Evolutionary conservation across 202 grass and related monocot species (phyloP).

Genomic region (Schoenoplectus triqueter): DNA sequence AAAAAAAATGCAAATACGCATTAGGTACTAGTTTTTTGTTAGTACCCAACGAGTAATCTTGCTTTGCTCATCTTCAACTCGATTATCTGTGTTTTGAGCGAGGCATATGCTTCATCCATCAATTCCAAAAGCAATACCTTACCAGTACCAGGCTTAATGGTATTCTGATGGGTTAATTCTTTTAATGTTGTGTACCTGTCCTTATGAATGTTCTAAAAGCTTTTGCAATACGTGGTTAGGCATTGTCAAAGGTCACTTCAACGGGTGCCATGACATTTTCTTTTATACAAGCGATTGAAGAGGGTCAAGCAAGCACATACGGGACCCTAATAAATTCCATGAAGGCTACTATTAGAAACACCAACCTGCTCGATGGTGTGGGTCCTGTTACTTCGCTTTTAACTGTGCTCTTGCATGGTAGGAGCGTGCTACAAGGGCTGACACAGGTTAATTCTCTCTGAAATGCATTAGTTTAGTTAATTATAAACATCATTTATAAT

Average conservation of each 20-base stretch:
- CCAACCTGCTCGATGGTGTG: conserved; percentile 16
- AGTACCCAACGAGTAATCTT: too few relatives aligned
- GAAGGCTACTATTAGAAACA: conserved; percentile 48
- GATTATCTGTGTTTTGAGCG: not conserved
- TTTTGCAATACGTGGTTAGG: conserved; percentile 34
- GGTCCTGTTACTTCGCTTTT: conserved; percentile 39
- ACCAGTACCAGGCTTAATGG: not conserved
- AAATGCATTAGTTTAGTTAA: not conserved
- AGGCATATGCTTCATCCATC: not conserved
- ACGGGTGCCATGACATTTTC: conserved; percentile 58
- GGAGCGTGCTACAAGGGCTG: conserved; percentile 23
- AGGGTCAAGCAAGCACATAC: conserved; percentile 45
- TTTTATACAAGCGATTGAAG: conserved; percentile 55
- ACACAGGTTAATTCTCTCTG: conserved; percentile 47
- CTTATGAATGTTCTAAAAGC: not conserved
- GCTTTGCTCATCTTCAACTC: not conserved
- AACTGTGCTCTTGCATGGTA: conserved; percentile 39
- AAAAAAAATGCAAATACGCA: too few relatives aligned
- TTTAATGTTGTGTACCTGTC: not conserved
- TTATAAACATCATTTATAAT: not conserved
- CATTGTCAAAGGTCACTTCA: conserved; percentile 45
- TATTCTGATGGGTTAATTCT: not conserved
- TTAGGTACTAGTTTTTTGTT: too few relatives aligned
- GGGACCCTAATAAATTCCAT: conserved; percentile 49
- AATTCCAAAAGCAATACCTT: not conserved